These are phyloP conservation scores for Blastobotrys ciferrii DNA, from an alignment of 1,139 yeast species.

Conservation along the genomic window DNA sequence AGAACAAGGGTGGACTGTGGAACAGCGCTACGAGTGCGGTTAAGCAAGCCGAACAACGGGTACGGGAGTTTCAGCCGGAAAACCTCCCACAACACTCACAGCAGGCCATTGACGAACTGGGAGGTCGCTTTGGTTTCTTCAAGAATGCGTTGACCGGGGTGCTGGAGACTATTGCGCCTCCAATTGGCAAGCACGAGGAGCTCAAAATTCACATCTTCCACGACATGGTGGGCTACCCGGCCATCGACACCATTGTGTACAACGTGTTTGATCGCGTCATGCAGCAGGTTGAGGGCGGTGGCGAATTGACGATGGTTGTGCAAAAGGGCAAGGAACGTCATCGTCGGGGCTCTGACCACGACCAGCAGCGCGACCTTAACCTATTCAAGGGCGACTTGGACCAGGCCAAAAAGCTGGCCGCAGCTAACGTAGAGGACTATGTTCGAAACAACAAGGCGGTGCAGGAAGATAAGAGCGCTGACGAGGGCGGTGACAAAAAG, in stretches of 20 bases:
- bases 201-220: slow-evolving; percentile 78
- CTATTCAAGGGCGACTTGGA: slow-evolving; percentile 72
- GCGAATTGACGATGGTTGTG: slow-evolving; percentile 48
- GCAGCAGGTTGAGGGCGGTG: slow-evolving; percentile 91
- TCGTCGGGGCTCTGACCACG: slow-evolving; percentile 37
- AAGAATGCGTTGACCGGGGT: slow-evolving; percentile 47
- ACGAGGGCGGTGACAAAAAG: slow-evolving; percentile 15
- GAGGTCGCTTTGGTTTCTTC: slow-evolving; percentile 28
- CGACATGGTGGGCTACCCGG: slow-evolving; percentile 72
- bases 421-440: slow-evolving; percentile 80
- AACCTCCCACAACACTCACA: slow-evolving; percentile 26
- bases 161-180: slow-evolving; percentile 55
- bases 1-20: slow-evolving; percentile 42
- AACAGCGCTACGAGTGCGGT: slow-evolving; percentile 73
- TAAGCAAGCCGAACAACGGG: slow-evolving; percentile 46
- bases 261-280: slow-evolving; percentile 77
- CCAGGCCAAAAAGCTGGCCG: slow-evolving; percentile 87
- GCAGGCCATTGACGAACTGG: slow-evolving; percentile 28
- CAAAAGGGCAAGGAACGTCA: slow-evolving; percentile 43
- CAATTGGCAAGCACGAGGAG: slow-evolving; percentile 61
- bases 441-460: slow-evolving; percentile 21
- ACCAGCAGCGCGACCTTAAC: slow-evolving; percentile 52
- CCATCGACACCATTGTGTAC: slow-evolving; percentile 62
- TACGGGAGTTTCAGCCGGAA: slow-evolving; percentile 38
- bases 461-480: slow-evolving; percentile 2